These are phyloP conservation scores for Phanerochaete carnosa DNA, from an alignment of 768 basidiomycete species.

Conservation along the genomic window DNA sequence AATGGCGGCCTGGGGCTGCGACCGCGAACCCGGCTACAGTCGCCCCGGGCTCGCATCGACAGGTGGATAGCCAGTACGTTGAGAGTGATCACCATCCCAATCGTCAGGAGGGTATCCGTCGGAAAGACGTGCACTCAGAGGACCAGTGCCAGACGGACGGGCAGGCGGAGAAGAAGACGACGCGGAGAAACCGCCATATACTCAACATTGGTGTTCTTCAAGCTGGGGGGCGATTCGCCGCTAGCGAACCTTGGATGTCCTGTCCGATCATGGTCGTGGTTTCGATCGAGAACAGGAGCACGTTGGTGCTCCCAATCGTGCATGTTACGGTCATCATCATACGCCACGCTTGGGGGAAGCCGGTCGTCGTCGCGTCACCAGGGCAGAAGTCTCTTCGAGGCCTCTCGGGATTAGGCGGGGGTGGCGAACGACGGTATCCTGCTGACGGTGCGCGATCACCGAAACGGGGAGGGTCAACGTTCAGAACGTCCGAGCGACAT, in stretches of 20 bases:
- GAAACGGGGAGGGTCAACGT: constrained; percentile 18
- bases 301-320: constrained; percentile 20
- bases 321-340: constrained; percentile 19
- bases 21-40: constrained; percentile 22
- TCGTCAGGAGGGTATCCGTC: constrained; percentile 21
- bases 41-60: constrained; percentile 9
- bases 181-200: constrained; percentile 14
- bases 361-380: constrained; percentile 17
- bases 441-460: constrained; percentile 14
- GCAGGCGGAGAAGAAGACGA: constrained; percentile 3
- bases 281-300: constrained; percentile 7
- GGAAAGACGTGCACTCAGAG: constrained; percentile 22
- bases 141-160: constrained; percentile 20
- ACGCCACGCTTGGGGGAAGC: not conserved
- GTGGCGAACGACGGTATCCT: constrained; percentile 20
- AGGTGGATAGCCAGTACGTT: constrained; percentile 18
- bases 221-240: constrained; percentile 18
- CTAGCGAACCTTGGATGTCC: constrained; percentile 17
- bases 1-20: constrained; percentile 29
- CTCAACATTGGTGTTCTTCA: constrained; percentile 26
- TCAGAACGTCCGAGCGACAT: constrained; percentile 19
- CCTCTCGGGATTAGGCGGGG: constrained; percentile 12
- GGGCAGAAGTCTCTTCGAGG: constrained; percentile 19
- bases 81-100: constrained; percentile 17
- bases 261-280: constrained; percentile 16